phyloP scores from a whole-genome alignment of 1,139 yeast genomes.

The Geotrichum phurueaensis region DNA sequence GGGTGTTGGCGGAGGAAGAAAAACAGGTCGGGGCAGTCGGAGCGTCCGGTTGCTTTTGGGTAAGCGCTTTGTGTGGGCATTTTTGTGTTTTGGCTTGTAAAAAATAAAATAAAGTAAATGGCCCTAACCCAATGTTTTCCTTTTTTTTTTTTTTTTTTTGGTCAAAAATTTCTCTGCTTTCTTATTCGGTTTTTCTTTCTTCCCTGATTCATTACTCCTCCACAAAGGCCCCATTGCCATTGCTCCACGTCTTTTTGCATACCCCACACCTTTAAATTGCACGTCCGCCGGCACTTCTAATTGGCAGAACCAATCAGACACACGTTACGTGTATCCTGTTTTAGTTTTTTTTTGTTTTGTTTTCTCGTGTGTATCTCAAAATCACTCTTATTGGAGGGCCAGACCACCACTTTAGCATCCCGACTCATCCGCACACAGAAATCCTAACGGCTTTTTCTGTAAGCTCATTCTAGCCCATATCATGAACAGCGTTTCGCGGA shows the following conservation, averaged over 20 bases:
- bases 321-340: not conserved
- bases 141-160: not conserved
- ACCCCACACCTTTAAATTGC: not conserved
- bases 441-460: not conserved
- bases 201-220: not conserved
- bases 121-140: not conserved
- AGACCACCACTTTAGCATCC: not conserved
- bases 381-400: conserved; percentile 43
- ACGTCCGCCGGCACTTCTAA: not conserved
- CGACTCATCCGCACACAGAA: not conserved
- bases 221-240: not conserved
- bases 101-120: no score
- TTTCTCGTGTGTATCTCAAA: conserved; percentile 45
- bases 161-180: not conserved
- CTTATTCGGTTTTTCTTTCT: not conserved
- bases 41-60: not conserved
- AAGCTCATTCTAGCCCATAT: not conserved
- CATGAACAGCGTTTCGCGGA: conserved; percentile 2
- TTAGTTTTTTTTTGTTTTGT: not conserved
- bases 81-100: not conserved
- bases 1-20: not conserved
- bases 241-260: not conserved
- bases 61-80: not conserved
- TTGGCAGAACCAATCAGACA: not conserved
- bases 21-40: not conserved